Base-by-base conservation (phyloP, 345 rosid species). In the Syzygium aromaticum region DNA sequence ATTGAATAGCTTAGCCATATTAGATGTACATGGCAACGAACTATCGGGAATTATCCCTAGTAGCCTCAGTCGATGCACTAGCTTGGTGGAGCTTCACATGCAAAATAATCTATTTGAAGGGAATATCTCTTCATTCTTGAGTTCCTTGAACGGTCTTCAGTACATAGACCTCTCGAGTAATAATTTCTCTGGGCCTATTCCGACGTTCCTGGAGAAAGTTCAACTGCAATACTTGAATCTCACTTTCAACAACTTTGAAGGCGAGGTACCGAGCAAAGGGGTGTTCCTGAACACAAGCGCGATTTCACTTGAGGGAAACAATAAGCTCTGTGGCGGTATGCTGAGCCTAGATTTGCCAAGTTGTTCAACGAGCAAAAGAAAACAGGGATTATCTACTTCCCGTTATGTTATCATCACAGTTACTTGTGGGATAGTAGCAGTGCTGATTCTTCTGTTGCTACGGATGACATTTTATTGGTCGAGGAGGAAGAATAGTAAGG, bases 241-340 rank as follows among this genome's bases (percentile, higher is more conserved):
- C 7, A 78, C 90, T 16, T 90, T 77, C 84, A 90, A 90, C 85
- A 25, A 87, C 56, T 88, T 90, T 2, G 77, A 84, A 30, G 92
- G 90, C 5, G 57, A 73, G 56, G 87, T 89, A n/a, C 92, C 92
- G 30, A 25, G 10, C 0, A 38, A 64, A 86, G 90, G 92, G 43
- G 64, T 90, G 38, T 89, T 88, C 77, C 10, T n/a, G 28, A 88
- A 88, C 61, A 51, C 82, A 2, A 86, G 88, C 25, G 57, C 46
- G 7, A 54, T 84, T 16, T 86, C 87, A 9, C 11, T 90, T 5
- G 38, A 3, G 27, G 88, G 89, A 25, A 86, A 88, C 13, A 54
- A 15, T 6, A 88, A 52, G 59, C 87, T 90, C 30, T 90, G 90
- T 17, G 89, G 91, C 11, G 88, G 87, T 25, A 77, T 85, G 15